A percentile compares a stretch with the other conserved stretches of the same genome.
Conservation (phyloP, 306 rosid genomes). For the Acacia melanoxylon region DNA sequence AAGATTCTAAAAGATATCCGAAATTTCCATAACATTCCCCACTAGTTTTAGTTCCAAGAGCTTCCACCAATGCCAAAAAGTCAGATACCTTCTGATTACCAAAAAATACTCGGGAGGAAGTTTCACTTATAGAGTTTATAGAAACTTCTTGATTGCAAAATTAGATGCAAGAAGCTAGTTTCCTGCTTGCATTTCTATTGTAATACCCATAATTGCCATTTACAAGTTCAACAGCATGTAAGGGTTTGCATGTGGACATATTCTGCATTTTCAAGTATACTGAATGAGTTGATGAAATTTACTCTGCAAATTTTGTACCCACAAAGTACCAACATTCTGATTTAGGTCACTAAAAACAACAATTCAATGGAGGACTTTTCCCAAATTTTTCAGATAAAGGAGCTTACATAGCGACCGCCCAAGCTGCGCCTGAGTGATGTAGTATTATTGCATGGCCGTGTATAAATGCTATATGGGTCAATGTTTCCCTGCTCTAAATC, state of each 20-base stretch:
- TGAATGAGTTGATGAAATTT: not conserved
- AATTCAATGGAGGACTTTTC: not conserved
- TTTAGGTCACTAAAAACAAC: too few species aligned
- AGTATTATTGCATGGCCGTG: slow-evolving; percentile 68
- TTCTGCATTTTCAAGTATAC: not conserved
- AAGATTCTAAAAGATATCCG: not conserved
- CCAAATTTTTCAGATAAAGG: not conserved
- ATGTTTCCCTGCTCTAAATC: slow-evolving; percentile 77
- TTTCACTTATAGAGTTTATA: not conserved
- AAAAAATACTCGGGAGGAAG: not conserved
- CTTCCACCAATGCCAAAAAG: not conserved
- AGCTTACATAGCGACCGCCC: slow-evolving; percentile 84
- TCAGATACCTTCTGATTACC: not conserved
- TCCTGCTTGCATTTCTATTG: not conserved
- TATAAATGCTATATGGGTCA: slow-evolving; percentile 82
- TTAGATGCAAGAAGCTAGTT: not conserved
- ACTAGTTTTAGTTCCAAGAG: slow-evolving; percentile 11
- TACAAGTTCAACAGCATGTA: slow-evolving; percentile 16
- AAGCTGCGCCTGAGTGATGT: slow-evolving; percentile 54
- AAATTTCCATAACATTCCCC: not conserved
- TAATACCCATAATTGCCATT: not conserved
- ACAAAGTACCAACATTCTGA: too few species aligned
- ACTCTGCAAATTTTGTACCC: too few species aligned
- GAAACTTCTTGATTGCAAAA: not conserved
- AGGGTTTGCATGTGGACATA: slow-evolving; percentile 2